Percentiles rank a stretch among this genome's conserved stretches.
Conservation (phyloP, 1,139 yeast species). For the Taiozyma sp. region DNA sequence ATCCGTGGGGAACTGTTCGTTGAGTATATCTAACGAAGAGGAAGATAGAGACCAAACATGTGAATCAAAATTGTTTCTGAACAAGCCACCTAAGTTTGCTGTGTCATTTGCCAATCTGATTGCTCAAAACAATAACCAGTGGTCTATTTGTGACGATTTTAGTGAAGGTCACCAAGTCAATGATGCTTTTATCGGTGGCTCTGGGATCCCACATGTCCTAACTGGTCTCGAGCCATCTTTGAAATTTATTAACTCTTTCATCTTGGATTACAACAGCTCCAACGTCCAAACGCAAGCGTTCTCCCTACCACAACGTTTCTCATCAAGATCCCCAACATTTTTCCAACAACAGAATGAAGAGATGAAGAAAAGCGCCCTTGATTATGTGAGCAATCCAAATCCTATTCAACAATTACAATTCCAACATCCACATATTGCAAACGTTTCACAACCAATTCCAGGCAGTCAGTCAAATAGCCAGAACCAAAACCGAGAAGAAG, state of each 20-base stretch:
- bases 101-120: constrained; percentile 52
- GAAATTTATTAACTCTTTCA: constrained; percentile 48
- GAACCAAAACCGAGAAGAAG: background rate
- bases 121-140: constrained; percentile 46
- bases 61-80: constrained; percentile 48
- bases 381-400: constrained; percentile 6
- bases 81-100: constrained; percentile 69
- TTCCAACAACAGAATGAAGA: constrained; percentile 3
- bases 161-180: constrained; percentile 79
- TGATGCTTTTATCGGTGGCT: constrained; percentile 53
- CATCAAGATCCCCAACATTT: constrained; percentile 16
- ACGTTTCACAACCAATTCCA: background rate
- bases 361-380: constrained; percentile 5
- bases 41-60: constrained; percentile 31
- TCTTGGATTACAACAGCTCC: constrained; percentile 40
- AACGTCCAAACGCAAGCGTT: constrained; percentile 22
- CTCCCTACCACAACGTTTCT: constrained; percentile 18
- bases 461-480: background rate
- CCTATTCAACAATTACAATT: constrained; percentile 3
- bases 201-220: constrained; percentile 35
- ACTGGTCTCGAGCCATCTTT: constrained; percentile 52
- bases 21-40: constrained; percentile 29
- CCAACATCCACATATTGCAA: background rate
- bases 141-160: constrained; percentile 82
- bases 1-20: constrained; percentile 32